Base-by-base conservation (phyloP, 805 yeast species). In the Spathaspora hagerdaliae region DNA sequence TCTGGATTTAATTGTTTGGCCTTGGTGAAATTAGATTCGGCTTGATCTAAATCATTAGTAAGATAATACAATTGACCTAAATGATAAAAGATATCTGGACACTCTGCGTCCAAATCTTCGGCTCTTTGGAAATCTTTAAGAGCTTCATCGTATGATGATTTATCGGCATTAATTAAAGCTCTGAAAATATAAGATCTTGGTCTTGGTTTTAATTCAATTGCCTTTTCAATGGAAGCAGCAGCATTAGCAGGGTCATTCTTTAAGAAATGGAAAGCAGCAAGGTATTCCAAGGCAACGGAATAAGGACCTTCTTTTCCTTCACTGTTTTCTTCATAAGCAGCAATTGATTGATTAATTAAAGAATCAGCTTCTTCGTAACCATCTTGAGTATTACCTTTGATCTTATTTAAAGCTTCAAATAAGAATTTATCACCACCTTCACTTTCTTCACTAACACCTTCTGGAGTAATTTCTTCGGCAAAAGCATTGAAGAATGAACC, bases 401-500 rank as follows among this genome's bases (percentile, higher is more conserved):
- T 61, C 51, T 82, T 74, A 27, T 72, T 74, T 54, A 91, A 71
- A 33, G 85, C 96, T 36, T 82, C 77, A 55, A 73, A 73, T 60
- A 91, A 74, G 64, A 74, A 78, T 53, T 74, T 78, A 60, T 84
- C 86, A 51, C 83, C 86, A 47, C 77, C 82, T 50, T 74, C 78
- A 51, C 81, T 76, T 42, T 71, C 73, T 48, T 75, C 79, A 49
- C 64, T 69, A 44, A 78, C 56, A 31, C 73, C 73, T 50, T 73
- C 80, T 26, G 79, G 76, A 46, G 76, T 53, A 47, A 73, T 44
- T 62, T 82, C 83, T 55, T 78, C 71, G 46, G 73, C 73, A 68
- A 89, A 91, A n/a, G 96, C 90, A 55, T 88, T 87, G 57, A 91
- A 83, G 75, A 90, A 91, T 1, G 97, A 83, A 41, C 87, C 79